A percentile compares a stretch with the other conserved stretches of the same genome.
These are phyloP conservation scores for Takashimella koratensis DNA, from an alignment of 1,284 basidiomycete species.

Conservation along the genomic window DNA sequence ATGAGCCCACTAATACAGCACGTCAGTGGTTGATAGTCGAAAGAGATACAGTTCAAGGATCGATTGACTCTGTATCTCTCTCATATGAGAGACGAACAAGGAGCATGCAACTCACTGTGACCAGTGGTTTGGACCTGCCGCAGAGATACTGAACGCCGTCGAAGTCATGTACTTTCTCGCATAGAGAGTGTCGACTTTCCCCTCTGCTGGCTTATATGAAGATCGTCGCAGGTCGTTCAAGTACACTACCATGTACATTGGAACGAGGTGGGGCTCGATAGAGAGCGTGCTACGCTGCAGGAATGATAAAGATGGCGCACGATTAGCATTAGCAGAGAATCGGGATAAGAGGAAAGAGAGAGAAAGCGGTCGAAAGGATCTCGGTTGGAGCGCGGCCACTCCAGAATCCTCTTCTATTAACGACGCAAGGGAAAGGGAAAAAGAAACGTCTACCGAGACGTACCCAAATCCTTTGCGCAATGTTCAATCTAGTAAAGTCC, in stretches of 20 bases:
- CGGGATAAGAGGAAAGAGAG: not conserved
- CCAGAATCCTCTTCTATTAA: not conserved
- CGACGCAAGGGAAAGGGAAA: not conserved
- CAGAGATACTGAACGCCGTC: not conserved
- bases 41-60: no score
- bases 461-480: not conserved
- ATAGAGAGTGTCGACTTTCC: no score
- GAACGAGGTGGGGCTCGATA: not conserved
- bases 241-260: not conserved
- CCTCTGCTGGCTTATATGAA: no score
- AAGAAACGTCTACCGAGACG: not conserved
- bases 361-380: no score
- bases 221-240: no score
- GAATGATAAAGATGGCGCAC: not conserved
- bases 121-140: constrained; percentile 6
- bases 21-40: no score
- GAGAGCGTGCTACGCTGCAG: not conserved
- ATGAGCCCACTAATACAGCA: no score
- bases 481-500: no score
- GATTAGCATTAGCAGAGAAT: not conserved
- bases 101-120: constrained; percentile 2
- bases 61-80: no score
- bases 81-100: no score
- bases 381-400: no score
- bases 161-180: no score